Evolutionary conservation across 495 filamentous ascomycete species (phyloP).

Genomic region (Cercophora scortea): DNA sequence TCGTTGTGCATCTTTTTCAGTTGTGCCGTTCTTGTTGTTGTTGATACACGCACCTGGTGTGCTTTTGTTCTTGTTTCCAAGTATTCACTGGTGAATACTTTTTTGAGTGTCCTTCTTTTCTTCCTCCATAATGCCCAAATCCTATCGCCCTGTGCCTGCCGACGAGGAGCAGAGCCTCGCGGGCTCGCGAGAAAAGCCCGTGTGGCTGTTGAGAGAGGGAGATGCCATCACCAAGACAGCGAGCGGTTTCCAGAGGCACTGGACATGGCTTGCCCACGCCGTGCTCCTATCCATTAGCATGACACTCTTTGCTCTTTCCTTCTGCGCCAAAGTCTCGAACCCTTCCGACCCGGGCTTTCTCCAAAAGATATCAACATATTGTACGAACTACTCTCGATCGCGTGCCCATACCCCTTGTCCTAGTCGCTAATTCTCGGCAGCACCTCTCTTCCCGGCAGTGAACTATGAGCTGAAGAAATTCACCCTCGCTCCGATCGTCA

Average conservation of each 20-base stretch:
- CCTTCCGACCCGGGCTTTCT: constrained; percentile 1
- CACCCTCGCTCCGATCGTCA: constrained; percentile 29
- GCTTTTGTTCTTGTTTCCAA: constrained; percentile 14
- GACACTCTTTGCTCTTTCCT: constrained; percentile 33
- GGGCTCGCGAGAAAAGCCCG: constrained; percentile 15
- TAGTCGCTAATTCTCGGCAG: constrained; percentile 19
- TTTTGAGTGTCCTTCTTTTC: constrained; percentile 4
- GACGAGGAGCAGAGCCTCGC: constrained; percentile 31
- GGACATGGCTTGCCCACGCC: constrained; percentile 38
- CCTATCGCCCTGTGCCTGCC: constrained; percentile 25
- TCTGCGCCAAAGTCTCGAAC: constrained; percentile 25
- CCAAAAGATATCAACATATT: constrained; percentile 18
- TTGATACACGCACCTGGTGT: constrained; percentile 28
- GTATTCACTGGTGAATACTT: constrained; percentile 2
- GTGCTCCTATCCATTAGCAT: constrained; percentile 33
- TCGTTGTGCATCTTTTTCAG: not conserved
- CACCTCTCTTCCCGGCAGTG: constrained; percentile 36
- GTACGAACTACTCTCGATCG: constrained; percentile 10
- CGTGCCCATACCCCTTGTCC: not conserved
- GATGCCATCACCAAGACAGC: not conserved
- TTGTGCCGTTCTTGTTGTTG: constrained; percentile 8
- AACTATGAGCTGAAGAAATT: constrained; percentile 37
- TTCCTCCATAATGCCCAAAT: constrained; percentile 19
- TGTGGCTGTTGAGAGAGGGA: constrained; percentile 4
- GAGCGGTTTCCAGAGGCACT: constrained; percentile 10